A percentile compares a stretch with the other conserved stretches of the same genome.
Conservation (phyloP, 148 eudicot species). For the Camellia japonica region DNA sequence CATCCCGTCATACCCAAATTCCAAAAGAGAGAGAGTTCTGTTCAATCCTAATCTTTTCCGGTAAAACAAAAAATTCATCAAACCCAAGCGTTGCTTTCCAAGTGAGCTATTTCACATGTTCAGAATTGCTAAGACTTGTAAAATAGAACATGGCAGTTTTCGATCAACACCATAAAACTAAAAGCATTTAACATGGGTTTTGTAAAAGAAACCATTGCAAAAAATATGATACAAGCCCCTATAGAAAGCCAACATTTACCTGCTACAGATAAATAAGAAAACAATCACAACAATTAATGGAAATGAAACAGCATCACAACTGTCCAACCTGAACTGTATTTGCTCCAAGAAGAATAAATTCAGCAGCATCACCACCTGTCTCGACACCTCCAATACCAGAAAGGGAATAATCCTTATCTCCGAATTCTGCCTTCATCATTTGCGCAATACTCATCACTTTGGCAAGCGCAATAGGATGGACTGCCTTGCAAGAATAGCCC, state of each 20-base stretch:
- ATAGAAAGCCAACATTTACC: neutral
- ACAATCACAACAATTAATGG: neutral
- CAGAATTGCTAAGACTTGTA: neutral
- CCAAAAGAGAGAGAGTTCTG: no score
- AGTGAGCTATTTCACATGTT: neutral
- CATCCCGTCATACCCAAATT: no score
- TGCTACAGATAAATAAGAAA: neutral
- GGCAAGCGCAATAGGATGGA: conserved; percentile 98
- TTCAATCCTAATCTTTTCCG: no score
- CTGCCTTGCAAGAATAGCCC: conserved; percentile 93
- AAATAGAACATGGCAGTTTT: neutral
- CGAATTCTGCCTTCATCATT: conserved; percentile 89
- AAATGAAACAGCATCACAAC: neutral
- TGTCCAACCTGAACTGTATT: conserved; percentile 87
- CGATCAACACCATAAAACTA: neutral
- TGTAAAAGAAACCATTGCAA: neutral
- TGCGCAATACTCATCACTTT: conserved; percentile 95
- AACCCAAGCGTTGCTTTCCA: neutral
- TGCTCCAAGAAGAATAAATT: conserved; percentile 94
- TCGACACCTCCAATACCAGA: conserved; percentile 99
- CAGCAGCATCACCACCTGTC: conserved; percentile 96
- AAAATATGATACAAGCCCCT: neutral
- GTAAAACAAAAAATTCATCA: no score
- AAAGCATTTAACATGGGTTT: neutral
- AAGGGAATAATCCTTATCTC: conserved; percentile 65